These are phyloP conservation scores for Phytopythium sindhum DNA, from an alignment of 352 stramenopile genomes.

Conservation along the genomic window DNA sequence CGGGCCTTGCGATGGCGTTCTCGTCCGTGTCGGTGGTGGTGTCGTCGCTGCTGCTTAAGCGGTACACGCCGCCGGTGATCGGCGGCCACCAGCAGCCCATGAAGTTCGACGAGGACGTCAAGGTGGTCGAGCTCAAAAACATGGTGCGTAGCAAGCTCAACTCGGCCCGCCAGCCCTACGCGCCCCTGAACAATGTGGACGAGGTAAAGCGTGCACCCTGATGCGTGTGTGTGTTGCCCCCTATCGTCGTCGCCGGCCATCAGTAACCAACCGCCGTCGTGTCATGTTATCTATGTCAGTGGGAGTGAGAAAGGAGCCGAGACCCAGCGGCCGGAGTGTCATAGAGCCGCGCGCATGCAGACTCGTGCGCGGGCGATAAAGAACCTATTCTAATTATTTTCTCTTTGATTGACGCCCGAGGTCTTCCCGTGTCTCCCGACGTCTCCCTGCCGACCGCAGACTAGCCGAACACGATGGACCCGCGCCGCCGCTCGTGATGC, in stretches of 20 bases:
- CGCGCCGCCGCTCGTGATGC: constrained; percentile 14
- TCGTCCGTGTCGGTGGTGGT: constrained; percentile 86
- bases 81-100: constrained; percentile 27
- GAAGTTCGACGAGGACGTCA: constrained; percentile 59
- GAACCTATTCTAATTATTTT: constrained; percentile 9
- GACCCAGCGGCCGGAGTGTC: neutral
- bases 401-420: neutral
- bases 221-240: neutral
- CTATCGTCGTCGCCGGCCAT: neutral
- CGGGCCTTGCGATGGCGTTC: constrained; percentile 85
- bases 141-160: constrained; percentile 55
- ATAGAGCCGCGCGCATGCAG: constrained; percentile 1
- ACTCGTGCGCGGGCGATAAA: neutral
- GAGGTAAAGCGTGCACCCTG: constrained; percentile 22
- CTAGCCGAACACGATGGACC: constrained; percentile 43
- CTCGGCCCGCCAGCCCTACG: constrained; percentile 60
- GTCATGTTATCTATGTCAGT: constrained; percentile 2
- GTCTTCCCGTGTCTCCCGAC: neutral
- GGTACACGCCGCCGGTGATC: constrained; percentile 56
- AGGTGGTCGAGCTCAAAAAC: constrained; percentile 78
- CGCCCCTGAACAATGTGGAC: constrained; percentile 60
- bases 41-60: constrained; percentile 84
- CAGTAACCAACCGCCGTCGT: constrained; percentile 1
- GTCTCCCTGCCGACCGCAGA: neutral
- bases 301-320: constrained; percentile 6